A percentile compares a stretch with the other conserved stretches of the same genome.
Evolutionary conservation across 192 early-diverging fungal species (phyloP).

Genomic region (Chytriomyces sp.): DNA sequence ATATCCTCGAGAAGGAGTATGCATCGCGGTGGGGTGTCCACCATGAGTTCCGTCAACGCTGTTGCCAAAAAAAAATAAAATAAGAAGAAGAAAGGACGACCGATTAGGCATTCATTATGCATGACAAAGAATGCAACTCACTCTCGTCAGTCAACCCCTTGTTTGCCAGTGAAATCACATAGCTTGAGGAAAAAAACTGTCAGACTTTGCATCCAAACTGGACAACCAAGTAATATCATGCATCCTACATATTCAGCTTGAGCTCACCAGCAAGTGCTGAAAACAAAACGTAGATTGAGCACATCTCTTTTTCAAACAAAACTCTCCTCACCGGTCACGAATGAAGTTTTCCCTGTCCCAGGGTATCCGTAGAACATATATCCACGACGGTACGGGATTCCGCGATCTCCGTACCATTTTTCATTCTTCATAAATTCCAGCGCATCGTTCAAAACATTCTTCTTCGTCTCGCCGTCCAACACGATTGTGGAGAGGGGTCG

Average conservation of each 20-base stretch:
- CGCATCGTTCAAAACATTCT: conserved; percentile 45
- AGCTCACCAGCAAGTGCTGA: conserved; percentile 75
- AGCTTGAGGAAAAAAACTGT: neutral
- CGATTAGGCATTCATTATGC: no score
- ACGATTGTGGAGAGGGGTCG: conserved; percentile 56
- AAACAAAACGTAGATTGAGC: conserved; percentile 30
- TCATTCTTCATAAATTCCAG: conserved; percentile 47
- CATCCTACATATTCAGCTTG: conserved; percentile 68
- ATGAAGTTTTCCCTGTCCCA: conserved; percentile 75
- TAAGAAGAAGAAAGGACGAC: no score
- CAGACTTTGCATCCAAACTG: no score
- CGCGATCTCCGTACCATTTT: conserved; percentile 57
- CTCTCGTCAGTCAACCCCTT: conserved; percentile 70
- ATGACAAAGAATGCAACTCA: neutral
- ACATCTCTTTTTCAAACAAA: neutral
- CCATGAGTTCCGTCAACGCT: conserved; percentile 53
- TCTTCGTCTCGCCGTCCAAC: conserved; percentile 40
- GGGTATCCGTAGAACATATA: conserved; percentile 73
- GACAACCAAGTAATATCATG: no score
- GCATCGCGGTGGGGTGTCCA: conserved; percentile 55
- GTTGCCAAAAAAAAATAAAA: conserved; percentile 35
- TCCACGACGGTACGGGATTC: conserved; percentile 71
- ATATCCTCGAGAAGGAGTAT: conserved; percentile 76
- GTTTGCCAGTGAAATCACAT: conserved; percentile 69
- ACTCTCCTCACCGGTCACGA: conserved; percentile 40